Evolutionary conservation across 495 filamentous ascomycete species (phyloP), one percentile per base, ranked within the genome.

Genomic region (Neurospora sp.): DNA sequence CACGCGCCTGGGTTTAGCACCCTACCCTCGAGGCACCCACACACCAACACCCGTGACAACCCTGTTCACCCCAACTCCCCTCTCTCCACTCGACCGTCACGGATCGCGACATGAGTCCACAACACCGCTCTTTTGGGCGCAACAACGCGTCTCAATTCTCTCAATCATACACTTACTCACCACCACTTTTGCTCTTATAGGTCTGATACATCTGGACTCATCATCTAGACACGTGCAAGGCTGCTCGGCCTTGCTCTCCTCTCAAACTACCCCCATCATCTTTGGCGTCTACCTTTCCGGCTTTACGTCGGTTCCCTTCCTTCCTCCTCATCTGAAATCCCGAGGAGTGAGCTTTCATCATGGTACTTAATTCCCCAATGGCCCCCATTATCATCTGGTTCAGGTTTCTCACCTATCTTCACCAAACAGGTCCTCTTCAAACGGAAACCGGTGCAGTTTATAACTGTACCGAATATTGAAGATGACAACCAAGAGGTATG

Each of bases 381-480:
- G 31, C 71, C 38, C 38, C 45, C 72, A 20, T 69, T 59, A 42
- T 35, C 65, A 40, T 42, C 61, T 37, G 8, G 12, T 69, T 53
- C 41, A 41, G 31, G 68, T 69, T 75, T 78, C 42, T 77, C 73
- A 45, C 70, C 44, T 35, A 40, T 69, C 35, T 72, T 35, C 6
- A 35, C 53, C 27, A 65, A 35, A 40, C 75, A 98, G 96, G 96
- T 98, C 72, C 87, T 96, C 71, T 97, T 93, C 83, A 98, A 98
- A 84, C 90, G 95, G 75, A 99, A 98, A 82, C 94, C 94, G 71
- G 94, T 99, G 76, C 91, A 94, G 84, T 91, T 92, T 79, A 82
- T 95, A 71, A 85, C 90, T 70, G 85, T 84, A 71, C 92, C 93
- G 1, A 83, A 88, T 70, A 89, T 95, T 74, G 86, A 93, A 70